phyloP scores from a whole-genome alignment of 768 basidiomycete species.

The Lepiota venenata region DNA sequence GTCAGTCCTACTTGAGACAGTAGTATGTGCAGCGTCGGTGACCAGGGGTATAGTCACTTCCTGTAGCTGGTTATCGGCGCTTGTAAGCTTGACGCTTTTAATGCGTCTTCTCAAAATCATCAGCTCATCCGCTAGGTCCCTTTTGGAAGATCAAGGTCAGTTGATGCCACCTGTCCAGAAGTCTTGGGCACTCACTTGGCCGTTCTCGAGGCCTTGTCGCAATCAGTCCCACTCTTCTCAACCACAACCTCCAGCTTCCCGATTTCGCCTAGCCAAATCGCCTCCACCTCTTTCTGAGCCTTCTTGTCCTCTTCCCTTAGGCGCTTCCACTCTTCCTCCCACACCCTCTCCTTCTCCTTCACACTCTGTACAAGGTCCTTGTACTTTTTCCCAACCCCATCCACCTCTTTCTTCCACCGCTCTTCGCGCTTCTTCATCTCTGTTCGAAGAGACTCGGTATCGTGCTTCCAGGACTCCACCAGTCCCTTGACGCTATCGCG shows the following conservation, averaged over 20 bases:
- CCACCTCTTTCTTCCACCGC: conserved; percentile 61
- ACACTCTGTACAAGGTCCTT: conserved; percentile 59
- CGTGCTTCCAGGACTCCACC: conserved; percentile 68
- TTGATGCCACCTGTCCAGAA: conserved; percentile 7
- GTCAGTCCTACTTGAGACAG: background rate
- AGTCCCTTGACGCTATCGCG: conserved; percentile 75
- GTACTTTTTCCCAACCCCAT: conserved; percentile 70
- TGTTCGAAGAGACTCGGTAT: conserved; percentile 65
- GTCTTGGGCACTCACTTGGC: conserved; percentile 48
- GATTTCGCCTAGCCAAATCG: conserved; percentile 58
- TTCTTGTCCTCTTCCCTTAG: conserved; percentile 48
- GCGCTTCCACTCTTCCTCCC: conserved; percentile 41
- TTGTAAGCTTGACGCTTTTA: conserved; percentile 17
- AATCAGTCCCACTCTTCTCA: conserved; percentile 49
- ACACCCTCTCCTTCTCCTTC: conserved; percentile 43
- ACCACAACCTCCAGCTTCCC: conserved; percentile 47
- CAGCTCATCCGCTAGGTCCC: conserved; percentile 60
- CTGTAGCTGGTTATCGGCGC: background rate
- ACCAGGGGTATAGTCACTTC: background rate
- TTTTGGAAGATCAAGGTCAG: conserved; percentile 21
- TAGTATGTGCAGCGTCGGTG: background rate
- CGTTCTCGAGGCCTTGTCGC: conserved; percentile 54
- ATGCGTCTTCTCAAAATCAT: conserved; percentile 71
- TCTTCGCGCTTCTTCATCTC: conserved; percentile 79
- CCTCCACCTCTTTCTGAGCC: conserved; percentile 55